Conservation (phyloP, 768 basidiomycete genomes). For the Mycena sanguinolenta region DNA sequence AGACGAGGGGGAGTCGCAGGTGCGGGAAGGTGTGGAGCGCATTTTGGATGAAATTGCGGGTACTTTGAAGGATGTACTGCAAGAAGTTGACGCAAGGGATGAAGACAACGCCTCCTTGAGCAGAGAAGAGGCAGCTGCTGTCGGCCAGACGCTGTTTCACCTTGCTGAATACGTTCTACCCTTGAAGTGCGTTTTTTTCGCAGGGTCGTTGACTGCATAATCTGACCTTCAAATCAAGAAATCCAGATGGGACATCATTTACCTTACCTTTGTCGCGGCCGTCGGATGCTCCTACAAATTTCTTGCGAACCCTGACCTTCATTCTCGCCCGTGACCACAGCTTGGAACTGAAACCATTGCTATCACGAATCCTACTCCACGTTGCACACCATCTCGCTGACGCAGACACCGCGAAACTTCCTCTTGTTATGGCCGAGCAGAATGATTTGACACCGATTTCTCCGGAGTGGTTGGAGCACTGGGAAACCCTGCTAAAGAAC, state of each 20-base stretch:
- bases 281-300: constrained; percentile 67
- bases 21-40: constrained; percentile 58
- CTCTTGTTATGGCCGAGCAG: constrained; percentile 73
- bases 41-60: constrained; percentile 80
- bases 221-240: constrained; percentile 45
- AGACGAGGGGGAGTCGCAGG: constrained; percentile 44
- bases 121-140: constrained; percentile 75
- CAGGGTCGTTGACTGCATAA: constrained; percentile 9
- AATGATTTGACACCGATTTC: constrained; percentile 80
- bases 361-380: constrained; percentile 74
- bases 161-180: constrained; percentile 70
- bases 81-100: constrained; percentile 77
- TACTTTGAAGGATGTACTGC: constrained; percentile 78
- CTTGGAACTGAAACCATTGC: constrained; percentile 68
- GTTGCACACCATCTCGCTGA: constrained; percentile 81
- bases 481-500: constrained; percentile 70
- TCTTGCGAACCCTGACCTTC: constrained; percentile 73
- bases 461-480: constrained; percentile 78
- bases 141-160: constrained; percentile 72
- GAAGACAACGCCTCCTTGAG: constrained; percentile 66
- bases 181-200: constrained; percentile 66
- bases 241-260: constrained; percentile 57
- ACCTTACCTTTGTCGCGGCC: constrained; percentile 69
- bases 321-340: constrained; percentile 75
- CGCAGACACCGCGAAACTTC: constrained; percentile 72